A percentile compares a stretch with the other conserved stretches of the same genome.
Conservation (phyloP, 345 rosid genomes). For the Dipteronia dyeriana region DNA sequence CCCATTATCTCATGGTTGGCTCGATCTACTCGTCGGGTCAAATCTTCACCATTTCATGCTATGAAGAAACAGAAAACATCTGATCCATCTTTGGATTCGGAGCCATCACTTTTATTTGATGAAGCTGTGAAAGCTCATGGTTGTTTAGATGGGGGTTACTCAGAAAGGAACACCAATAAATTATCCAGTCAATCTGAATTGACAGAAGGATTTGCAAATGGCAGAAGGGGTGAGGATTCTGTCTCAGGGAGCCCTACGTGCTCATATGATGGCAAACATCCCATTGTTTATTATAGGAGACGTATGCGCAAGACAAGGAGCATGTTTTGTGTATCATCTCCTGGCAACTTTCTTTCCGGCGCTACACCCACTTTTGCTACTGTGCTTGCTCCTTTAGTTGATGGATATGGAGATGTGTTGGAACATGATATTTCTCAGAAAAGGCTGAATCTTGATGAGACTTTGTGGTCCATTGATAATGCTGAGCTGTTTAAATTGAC, state of each 20-base stretch:
- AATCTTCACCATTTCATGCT: constrained; percentile 56
- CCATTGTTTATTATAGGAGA: constrained; percentile 80
- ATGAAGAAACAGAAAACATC: constrained; percentile 53
- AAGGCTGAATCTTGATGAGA: constrained; percentile 36
- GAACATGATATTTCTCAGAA: constrained; percentile 30
- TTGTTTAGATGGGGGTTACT: constrained; percentile 30
- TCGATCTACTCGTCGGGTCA: constrained; percentile 53
- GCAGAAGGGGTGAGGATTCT: constrained; percentile 37
- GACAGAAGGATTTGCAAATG: constrained; percentile 33
- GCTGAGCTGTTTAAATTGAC: constrained; percentile 40
- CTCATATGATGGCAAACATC: constrained; percentile 44
- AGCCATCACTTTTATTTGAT: constrained; percentile 23
- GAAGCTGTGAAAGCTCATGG: constrained; percentile 33
- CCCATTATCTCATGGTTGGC: constrained; percentile 95
- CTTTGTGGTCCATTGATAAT: constrained; percentile 41
- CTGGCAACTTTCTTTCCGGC: constrained; percentile 24
- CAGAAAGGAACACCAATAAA: constrained; percentile 29
- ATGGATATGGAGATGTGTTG: constrained; percentile 24
- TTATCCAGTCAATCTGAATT: constrained; percentile 34
- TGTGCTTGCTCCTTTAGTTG: constrained; percentile 26
- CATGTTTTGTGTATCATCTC: constrained; percentile 10
- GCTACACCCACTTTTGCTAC: constrained; percentile 22
- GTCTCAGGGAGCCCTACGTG: constrained; percentile 34
- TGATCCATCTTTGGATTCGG: constrained; percentile 20
- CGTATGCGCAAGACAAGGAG: constrained; percentile 54